Base-by-base conservation (phyloP, 257 asterid genomes). In the Solanum peruvianum region DNA sequence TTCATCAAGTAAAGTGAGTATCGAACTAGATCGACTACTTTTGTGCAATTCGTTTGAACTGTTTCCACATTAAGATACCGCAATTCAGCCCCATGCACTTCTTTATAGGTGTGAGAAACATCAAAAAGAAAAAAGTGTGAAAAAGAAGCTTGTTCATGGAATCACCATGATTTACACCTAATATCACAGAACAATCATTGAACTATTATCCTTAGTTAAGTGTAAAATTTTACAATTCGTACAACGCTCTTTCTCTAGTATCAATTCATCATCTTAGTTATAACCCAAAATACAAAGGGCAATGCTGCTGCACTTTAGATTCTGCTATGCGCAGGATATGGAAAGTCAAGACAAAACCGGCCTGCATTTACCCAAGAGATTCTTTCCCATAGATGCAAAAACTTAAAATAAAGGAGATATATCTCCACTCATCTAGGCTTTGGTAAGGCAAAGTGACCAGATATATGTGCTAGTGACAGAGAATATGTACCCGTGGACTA, bases 61-160 rank as follows among this genome's bases (percentile, higher is more conserved):
- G 99, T 98, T 90, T 97, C 99, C 27, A 93, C 95, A 56, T 95
- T 91, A 73, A 97, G 95, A 89, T 96, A 93, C 82, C 96, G 93
- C 92, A 97, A 88, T 89, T 97, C 99, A 82, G 94, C 98, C 41
- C 98, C 98, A 89, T 91, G 95, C 86, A 93, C 96, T 98, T 96
- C 95, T 88, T 89, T 90, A 86, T 58, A 87, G 69, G 44, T 2
- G 44, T 47, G 29, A 29, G 16, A 76, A 47, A 10, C 41, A 47
- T 3, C 12, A 6, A 27, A 47, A 77, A 25, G 23, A 25, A 80
- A 0, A 0, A 15, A 45, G 1, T 45, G 84, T 25, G n/a, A 77
- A 77, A 78, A 27, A 44, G 27, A 78, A 44, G 16, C 49, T 11
- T 11, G 11, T 73, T 73, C 27, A 45, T 8, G 11, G 10, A 27